These are phyloP conservation scores for Mortierella sp. DNA, from an alignment of 371 early-diverging fungal genomes.

Conservation along the genomic window DNA sequence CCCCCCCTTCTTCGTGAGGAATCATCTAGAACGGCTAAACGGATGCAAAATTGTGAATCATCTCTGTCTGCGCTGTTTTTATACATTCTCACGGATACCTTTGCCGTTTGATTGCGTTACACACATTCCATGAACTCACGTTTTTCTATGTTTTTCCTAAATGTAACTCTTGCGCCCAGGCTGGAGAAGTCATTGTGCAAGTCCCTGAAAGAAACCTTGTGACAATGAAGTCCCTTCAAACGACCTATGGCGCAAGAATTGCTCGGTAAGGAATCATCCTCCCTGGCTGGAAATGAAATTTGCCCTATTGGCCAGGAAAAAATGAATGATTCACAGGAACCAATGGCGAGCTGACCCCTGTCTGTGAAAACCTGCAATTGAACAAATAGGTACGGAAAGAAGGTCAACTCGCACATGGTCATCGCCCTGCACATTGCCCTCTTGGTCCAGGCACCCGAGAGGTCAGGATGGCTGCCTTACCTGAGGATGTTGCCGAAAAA, in stretches of 20 bases:
- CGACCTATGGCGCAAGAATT: conserved; percentile 50
- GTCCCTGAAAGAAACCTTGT: conserved; percentile 68
- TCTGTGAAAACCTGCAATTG: too few relatives aligned
- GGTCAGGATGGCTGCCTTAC: conserved; percentile 71
- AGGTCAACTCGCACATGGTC: conserved; percentile 65
- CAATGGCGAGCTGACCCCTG: neutral
- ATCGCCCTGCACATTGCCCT: conserved; percentile 66
- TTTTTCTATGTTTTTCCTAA: neutral
- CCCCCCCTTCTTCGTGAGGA: neutral
- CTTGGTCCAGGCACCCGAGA: conserved; percentile 57
- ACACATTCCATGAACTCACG: neutral
- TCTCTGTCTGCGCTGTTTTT: neutral
- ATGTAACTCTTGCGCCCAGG: conserved; percentile 29
- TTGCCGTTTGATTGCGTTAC: neutral
- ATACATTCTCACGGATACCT: conserved; percentile 6
- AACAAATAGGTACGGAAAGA: conserved; percentile 31
- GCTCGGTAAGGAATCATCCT: conserved; percentile 21
- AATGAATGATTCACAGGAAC: neutral
- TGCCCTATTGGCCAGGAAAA: neutral
- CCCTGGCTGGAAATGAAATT: neutral
- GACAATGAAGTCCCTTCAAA: conserved; percentile 54
- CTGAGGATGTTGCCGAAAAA: conserved; percentile 65
- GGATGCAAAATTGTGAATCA: conserved; percentile 3
- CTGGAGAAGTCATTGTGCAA: conserved; percentile 70
- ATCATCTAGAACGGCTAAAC: neutral